Evolutionary conservation across 2,329 filamentous ascomycete species (phyloP).

Genomic region (Colletotrichum plurivorum): DNA sequence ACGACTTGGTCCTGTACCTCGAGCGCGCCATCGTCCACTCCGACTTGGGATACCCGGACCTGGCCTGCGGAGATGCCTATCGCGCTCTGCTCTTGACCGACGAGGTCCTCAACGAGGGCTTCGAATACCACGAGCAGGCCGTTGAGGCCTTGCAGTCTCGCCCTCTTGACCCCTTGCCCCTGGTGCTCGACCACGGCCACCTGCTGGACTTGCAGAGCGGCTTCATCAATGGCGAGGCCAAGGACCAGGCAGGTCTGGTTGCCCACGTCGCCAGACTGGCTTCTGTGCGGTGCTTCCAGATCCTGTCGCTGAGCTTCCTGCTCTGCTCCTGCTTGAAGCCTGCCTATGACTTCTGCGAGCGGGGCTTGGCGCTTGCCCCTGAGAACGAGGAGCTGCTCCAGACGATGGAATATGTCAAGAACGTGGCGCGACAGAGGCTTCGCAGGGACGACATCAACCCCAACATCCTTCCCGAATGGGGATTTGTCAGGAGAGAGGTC

Average conservation of each 20-base stretch:
- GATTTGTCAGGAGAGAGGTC: conserved; percentile 78
- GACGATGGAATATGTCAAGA: conserved; percentile 67
- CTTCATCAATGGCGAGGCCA: conserved; percentile 50
- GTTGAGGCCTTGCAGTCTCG: conserved; percentile 64
- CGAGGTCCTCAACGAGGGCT: conserved; percentile 82
- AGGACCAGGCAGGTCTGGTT: conserved; percentile 51
- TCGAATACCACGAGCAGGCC: conserved; percentile 84
- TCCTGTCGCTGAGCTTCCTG: conserved; percentile 70
- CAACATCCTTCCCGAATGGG: conserved; percentile 76
- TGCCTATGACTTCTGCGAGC: conserved; percentile 75
- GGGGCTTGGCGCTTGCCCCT: conserved; percentile 70
- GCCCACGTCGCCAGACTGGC: conserved; percentile 62
- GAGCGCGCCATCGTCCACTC: conserved; percentile 80
- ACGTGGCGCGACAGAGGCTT: conserved; percentile 64
- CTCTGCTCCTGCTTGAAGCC: conserved; percentile 79
- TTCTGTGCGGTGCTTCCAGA: conserved; percentile 72
- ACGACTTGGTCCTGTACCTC: conserved; percentile 75
- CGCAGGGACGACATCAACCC: conserved; percentile 62
- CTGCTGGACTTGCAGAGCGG: conserved; percentile 50
- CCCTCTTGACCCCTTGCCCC: conserved; percentile 53
- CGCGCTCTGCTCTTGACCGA: conserved; percentile 89
- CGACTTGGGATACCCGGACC: conserved; percentile 86
- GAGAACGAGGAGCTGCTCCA: conserved; percentile 69
- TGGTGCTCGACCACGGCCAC: conserved; percentile 62
- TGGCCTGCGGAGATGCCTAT: conserved; percentile 92